Base-by-base conservation (phyloP, 164 flowering plant species). In the Nelumbo lutea region DNA sequence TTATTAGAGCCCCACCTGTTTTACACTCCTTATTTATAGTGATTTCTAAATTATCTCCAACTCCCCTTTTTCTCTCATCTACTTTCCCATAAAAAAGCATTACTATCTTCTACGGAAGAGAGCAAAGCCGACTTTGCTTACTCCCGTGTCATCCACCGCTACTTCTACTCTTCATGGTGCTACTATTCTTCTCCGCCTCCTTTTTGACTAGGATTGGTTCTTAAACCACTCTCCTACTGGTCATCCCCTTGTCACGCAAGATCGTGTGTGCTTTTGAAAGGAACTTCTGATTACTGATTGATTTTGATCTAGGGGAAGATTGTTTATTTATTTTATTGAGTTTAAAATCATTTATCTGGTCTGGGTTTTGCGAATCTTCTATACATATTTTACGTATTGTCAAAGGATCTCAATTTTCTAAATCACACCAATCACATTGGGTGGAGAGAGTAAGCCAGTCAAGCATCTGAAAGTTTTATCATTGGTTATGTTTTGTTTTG, bases 191-290 rank as follows among this genome's bases (percentile, higher is more conserved):
- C 79, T 95, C 3, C 72, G 86, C 0, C 59, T 85, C 48, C 72
- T 81, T 1, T 10, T 52, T 1, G 69, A 42, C 55, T 95, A 98
- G 99, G 97, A 95, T 77, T 95, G 99, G 99, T 92, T 95, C 62
- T 70, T 95, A 43, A 83, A 80, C 67, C 85, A 92, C 43, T 75
- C 75, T 58, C 93, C 88, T 42, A 68, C 52, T 3, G 94, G 90
- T 79, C 92, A 95, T 73, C 99, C 99, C 3, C 94, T 95, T 65
- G 85, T 92, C 41, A 82, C 96, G 5, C 99, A 95, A 77, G 99
- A 95, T 75, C 98, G 99, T 92, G 80, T 50, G 66, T 47, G 4
- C 4, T 43, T 55, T 7, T 46, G 48, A 46, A 46, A 7, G 27
- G 7, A 4, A 4, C 1, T 46, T 4, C 48, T 46, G 48, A 4